Evolutionary conservation across 164 flowering plant genomes (phyloP).

Genomic region (Vitis vinifera): DNA sequence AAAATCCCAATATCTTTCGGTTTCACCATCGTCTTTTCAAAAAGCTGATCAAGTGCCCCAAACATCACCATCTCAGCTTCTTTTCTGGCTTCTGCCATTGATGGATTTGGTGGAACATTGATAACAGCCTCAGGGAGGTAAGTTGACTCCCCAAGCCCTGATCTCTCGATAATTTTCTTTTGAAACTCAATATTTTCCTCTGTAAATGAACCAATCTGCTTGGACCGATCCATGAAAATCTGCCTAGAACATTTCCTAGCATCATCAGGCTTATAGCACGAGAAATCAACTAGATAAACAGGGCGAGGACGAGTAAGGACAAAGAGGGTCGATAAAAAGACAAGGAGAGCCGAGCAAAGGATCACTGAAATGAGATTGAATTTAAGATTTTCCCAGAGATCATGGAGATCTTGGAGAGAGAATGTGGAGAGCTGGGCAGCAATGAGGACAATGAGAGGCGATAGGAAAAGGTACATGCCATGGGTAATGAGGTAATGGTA

Average conservation of each 20-base stretch:
- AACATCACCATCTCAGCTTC: slow-evolving; percentile 81
- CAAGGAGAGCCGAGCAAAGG: slow-evolving; percentile 49
- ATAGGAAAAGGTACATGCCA: slow-evolving; percentile 47
- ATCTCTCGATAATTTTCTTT: slow-evolving; percentile 62
- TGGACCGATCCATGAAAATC: slow-evolving; percentile 63
- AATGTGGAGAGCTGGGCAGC: slow-evolving; percentile 51
- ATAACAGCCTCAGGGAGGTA: slow-evolving; percentile 75
- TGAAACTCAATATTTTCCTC: slow-evolving; percentile 66
- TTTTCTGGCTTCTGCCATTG: slow-evolving; percentile 74
- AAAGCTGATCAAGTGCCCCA: slow-evolving; percentile 72
- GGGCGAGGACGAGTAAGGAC: slow-evolving; percentile 79
- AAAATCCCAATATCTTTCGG: slow-evolving; percentile 75
- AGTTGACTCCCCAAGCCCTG: slow-evolving; percentile 78
- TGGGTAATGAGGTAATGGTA: slow-evolving; percentile 63
- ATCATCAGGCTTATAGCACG: slow-evolving; percentile 78
- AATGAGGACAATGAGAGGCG: slow-evolving; percentile 38
- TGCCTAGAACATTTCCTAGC: slow-evolving; percentile 66
- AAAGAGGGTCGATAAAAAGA: slow-evolving; percentile 65
- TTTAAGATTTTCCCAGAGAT: slow-evolving; percentile 54
- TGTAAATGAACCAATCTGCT: slow-evolving; percentile 43
- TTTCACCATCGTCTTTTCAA: slow-evolving; percentile 53
- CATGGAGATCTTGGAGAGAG: slow-evolving; percentile 33
- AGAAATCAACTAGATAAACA: slow-evolving; percentile 71
- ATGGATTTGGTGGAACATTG: slow-evolving; percentile 75
- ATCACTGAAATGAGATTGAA: slow-evolving; percentile 53